A percentile compares a stretch with the other conserved stretches of the same genome.
Conservation (phyloP, 2,329 filamentous ascomycete species). For the Juglanconis juglandina region DNA sequence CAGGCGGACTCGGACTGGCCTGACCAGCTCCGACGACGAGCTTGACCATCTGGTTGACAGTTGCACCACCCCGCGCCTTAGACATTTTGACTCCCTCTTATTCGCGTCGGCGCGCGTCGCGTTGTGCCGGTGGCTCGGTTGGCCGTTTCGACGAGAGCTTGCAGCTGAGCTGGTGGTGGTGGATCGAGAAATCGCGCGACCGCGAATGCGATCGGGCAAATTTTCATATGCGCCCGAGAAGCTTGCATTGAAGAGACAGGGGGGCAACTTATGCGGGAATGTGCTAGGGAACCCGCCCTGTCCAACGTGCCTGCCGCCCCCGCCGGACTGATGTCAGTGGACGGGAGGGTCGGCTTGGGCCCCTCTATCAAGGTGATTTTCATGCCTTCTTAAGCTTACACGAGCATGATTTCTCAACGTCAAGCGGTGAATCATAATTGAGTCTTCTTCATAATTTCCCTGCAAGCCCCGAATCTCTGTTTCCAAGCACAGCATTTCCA, state of each 20-base stretch:
- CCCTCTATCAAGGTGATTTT: constrained; percentile 15
- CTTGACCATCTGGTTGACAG: constrained; percentile 78
- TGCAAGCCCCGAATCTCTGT: neutral
- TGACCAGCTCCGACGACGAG: constrained; percentile 95
- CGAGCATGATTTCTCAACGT: neutral
- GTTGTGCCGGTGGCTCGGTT: neutral
- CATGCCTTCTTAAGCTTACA: neutral
- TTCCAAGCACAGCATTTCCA: neutral
- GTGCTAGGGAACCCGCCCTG: neutral
- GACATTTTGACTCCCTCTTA: constrained; percentile 42
- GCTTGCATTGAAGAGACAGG: constrained; percentile 14
- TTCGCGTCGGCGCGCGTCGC: neutral
- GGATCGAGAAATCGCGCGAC: constrained; percentile 4
- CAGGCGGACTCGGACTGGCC: constrained; percentile 89
- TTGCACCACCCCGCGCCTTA: constrained; percentile 41
- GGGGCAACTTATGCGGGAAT: constrained; percentile 4
- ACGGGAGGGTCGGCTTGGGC: neutral
- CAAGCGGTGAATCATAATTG: constrained; percentile 1
- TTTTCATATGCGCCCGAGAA: constrained; percentile 1
- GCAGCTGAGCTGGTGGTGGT: neutral
- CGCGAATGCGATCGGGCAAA: neutral
- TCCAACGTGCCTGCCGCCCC: constrained; percentile 2
- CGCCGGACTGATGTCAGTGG: constrained; percentile 17
- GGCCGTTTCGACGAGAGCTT: neutral
- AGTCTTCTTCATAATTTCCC: neutral